Conservation (phyloP, 306 rosid species). For the Psophocarpus tetragonolobus region DNA sequence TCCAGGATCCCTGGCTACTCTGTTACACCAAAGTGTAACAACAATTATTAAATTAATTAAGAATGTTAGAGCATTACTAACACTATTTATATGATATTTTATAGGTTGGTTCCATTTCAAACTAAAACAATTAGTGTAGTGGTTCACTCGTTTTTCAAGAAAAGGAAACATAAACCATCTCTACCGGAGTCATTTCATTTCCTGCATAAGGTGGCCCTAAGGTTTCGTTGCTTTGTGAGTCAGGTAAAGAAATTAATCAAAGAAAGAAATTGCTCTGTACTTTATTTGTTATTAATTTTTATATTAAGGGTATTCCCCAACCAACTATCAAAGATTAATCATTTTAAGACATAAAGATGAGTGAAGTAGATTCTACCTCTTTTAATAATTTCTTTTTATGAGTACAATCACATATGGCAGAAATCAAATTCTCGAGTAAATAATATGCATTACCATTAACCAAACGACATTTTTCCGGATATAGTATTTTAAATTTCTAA, state of each 20-base stretch:
- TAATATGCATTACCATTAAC: neutral
- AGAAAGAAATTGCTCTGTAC: neutral
- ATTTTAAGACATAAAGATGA: neutral
- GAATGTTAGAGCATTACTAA: neutral
- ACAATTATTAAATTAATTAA: neutral
- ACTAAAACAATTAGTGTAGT: neutral
- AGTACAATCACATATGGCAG: neutral
- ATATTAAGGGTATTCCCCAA: neutral
- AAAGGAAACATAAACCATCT: neutral
- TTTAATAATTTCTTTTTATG: neutral
- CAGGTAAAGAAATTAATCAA: neutral
- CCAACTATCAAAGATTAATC: neutral
- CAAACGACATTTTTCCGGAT: neutral
- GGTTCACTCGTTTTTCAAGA: neutral
- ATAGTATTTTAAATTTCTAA: neutral
- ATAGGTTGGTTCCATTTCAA: neutral
- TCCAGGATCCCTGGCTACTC: neutral
- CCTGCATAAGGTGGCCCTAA: neutral
- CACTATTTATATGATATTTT: neutral
- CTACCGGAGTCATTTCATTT: neutral
- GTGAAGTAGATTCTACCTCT: neutral
- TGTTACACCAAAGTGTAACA: neutral
- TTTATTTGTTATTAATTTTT: neutral
- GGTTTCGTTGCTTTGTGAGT: neutral
- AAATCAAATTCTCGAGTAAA: neutral